Evolutionary conservation across 441 rosid genomes (phyloP).

Genomic region (Gossypium laxum): DNA sequence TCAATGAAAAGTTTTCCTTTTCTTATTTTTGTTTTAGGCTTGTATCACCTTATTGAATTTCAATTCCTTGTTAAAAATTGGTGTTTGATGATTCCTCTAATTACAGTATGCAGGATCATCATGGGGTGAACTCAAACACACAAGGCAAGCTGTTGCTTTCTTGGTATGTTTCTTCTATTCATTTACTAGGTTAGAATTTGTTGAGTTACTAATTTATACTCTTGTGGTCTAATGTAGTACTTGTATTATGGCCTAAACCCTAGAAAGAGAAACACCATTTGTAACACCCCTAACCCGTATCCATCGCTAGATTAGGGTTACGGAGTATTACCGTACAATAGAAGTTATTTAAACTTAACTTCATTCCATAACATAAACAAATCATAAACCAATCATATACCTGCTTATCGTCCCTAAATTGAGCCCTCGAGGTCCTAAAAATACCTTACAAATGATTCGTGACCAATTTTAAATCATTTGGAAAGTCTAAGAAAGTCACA

Average conservation of each 20-base stretch:
- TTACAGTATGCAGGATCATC: slow-evolving; percentile 53
- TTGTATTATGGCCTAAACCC: not conserved
- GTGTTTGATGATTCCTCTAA: slow-evolving; percentile 11
- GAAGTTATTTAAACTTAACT: too few species aligned
- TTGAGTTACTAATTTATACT: not conserved
- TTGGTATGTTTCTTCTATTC: slow-evolving; percentile 36
- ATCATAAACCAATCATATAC: too few species aligned
- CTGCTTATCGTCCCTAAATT: too few species aligned
- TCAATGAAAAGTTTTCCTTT: not conserved
- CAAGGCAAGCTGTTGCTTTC: slow-evolving; percentile 57
- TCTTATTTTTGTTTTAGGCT: not conserved
- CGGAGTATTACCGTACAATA: too few species aligned
- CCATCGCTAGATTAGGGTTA: too few species aligned
- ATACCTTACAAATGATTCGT: too few species aligned
- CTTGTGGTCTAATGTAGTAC: not conserved
- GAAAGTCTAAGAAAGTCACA: too few species aligned
- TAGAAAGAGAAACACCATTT: not conserved
- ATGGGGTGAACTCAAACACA: slow-evolving; percentile 68
- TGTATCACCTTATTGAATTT: not conserved
- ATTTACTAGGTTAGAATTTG: slow-evolving; percentile 1
- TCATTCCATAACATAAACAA: too few species aligned
- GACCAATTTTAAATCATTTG: too few species aligned
- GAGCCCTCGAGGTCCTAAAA: too few species aligned
- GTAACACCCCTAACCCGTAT: too few species aligned
- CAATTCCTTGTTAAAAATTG: not conserved